phyloP scores from a whole-genome alignment of 805 yeast genomes.

The Spathaspora sp. region DNA sequence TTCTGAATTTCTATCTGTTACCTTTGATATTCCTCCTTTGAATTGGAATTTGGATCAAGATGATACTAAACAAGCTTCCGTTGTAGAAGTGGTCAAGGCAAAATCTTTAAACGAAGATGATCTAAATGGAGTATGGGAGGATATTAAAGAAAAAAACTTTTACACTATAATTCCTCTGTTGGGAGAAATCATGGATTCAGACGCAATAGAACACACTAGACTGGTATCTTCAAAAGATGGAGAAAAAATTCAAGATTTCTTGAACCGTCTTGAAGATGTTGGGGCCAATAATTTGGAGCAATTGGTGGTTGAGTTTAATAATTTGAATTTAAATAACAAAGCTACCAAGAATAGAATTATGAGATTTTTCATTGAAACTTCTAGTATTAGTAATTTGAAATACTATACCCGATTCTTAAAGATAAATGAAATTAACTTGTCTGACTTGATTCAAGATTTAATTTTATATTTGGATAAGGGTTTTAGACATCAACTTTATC shows the following conservation, averaged over 20 bases:
- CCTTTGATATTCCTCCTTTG: conserved; percentile 16
- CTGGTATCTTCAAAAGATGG: conserved; percentile 23
- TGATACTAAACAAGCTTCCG: conserved; percentile 3
- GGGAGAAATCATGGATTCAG: conserved; percentile 17
- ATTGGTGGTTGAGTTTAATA: conserved; percentile 47
- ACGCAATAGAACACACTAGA: conserved; percentile 4
- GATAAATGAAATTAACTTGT: conserved; percentile 47
- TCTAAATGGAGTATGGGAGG: conserved; percentile 52
- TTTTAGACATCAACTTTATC: conserved; percentile 54
- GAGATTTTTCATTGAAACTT: conserved; percentile 49
- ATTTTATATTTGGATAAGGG: conserved; percentile 54
- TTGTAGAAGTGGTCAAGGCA: conserved; percentile 20
- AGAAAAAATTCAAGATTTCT: conserved; percentile 40
- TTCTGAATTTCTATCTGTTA: conserved; percentile 41
- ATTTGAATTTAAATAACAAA: conserved; percentile 56
- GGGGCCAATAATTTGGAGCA: conserved; percentile 50
- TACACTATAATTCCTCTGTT: conserved; percentile 53
- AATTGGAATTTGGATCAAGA: conserved; percentile 2
- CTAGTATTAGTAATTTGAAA: conserved; percentile 43
- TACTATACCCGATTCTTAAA: conserved; percentile 67
- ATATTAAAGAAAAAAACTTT: conserved; percentile 59
- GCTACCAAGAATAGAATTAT: conserved; percentile 64
- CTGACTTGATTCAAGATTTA: conserved; percentile 50
- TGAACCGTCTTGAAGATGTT: conserved; percentile 40
- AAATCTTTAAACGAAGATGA: conserved; percentile 22